Conservation (phyloP, 352 stramenopile species). For the Pythium coloratum region DNA sequence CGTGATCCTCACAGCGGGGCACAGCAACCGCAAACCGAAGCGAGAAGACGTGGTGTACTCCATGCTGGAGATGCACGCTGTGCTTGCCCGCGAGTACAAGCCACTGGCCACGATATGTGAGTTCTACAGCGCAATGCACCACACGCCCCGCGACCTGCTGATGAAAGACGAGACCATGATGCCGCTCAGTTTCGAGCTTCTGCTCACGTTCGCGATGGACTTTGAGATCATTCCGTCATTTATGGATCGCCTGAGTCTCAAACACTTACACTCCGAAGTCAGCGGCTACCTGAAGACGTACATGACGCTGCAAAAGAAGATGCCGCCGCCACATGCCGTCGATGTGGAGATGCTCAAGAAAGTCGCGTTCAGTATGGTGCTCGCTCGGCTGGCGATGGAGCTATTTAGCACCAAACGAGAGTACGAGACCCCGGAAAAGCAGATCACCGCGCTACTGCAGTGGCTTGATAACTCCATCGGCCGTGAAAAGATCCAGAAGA, state of each 20-base stretch:
- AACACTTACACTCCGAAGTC: conserved; percentile 65
- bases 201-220: conserved; percentile 76
- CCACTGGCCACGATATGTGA: conserved; percentile 68
- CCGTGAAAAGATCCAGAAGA: conserved; percentile 69
- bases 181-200: conserved; percentile 57
- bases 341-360: conserved; percentile 75
- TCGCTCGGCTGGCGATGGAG: conserved; percentile 69
- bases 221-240: conserved; percentile 82
- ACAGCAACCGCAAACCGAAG: conserved; percentile 29
- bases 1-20: conserved; percentile 5
- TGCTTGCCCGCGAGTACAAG: conserved; percentile 67
- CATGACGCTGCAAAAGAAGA: conserved; percentile 53
- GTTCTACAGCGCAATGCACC: conserved; percentile 65
- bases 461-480: conserved; percentile 77
- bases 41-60: conserved; percentile 67
- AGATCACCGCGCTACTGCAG: conserved; percentile 71
- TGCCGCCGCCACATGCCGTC: conserved; percentile 36
- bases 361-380: conserved; percentile 60
- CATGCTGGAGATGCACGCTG: conserved; percentile 74
- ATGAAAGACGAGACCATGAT: conserved; percentile 48
- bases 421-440: conserved; percentile 71
- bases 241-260: conserved; percentile 78
- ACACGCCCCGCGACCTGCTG: conserved; percentile 27
- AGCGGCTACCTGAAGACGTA: conserved; percentile 62
- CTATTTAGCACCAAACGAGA: conserved; percentile 59